Percentiles rank a stretch among this genome's conserved stretches.
Conservation (phyloP, 2,329 filamentous ascomycete genomes). For the Hymenotorrendiella dingleyae region DNA sequence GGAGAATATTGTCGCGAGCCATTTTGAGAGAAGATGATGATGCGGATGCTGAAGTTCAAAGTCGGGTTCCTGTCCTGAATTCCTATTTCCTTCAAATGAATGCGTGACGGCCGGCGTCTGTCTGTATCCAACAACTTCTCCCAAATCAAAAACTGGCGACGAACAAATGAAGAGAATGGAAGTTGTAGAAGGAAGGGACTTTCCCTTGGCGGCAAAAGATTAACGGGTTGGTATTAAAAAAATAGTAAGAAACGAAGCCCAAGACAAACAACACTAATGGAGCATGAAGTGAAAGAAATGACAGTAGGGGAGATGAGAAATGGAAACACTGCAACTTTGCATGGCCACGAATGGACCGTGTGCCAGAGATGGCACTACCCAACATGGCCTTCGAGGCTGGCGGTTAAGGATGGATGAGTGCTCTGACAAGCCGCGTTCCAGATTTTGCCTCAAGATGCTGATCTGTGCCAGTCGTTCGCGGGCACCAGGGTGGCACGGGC, state of each 20-base stretch:
- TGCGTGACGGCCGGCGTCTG: conserved; percentile 30
- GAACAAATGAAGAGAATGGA: too few species aligned
- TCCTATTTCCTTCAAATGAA: not conserved
- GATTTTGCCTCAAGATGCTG: conserved; percentile 18
- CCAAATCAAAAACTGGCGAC: too few species aligned
- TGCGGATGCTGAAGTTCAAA: not conserved
- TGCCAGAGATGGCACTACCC: conserved; percentile 1
- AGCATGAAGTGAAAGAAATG: conserved; percentile 4
- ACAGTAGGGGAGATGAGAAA: conserved; percentile 13
- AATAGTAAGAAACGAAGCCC: not conserved
- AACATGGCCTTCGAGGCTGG: not conserved
- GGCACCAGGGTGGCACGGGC: conserved; percentile 10
- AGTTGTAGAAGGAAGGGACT: too few species aligned
- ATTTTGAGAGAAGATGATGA: conserved; percentile 26
- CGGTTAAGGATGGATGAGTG: conserved; percentile 10
- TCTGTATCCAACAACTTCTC: too few species aligned
- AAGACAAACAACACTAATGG: not conserved
- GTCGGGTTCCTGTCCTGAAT: too few species aligned
- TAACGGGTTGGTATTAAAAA: too few species aligned
- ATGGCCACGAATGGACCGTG: conserved; percentile 10
- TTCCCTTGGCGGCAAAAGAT: too few species aligned
- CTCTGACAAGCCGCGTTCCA: conserved; percentile 22
- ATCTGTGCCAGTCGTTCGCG: conserved; percentile 10
- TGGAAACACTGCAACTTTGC: conserved; percentile 26
- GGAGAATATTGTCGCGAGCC: conserved; percentile 44